Conservation (phyloP, 2,329 filamentous ascomycete species). For the Pseudocercospora pini-densiflorae region DNA sequence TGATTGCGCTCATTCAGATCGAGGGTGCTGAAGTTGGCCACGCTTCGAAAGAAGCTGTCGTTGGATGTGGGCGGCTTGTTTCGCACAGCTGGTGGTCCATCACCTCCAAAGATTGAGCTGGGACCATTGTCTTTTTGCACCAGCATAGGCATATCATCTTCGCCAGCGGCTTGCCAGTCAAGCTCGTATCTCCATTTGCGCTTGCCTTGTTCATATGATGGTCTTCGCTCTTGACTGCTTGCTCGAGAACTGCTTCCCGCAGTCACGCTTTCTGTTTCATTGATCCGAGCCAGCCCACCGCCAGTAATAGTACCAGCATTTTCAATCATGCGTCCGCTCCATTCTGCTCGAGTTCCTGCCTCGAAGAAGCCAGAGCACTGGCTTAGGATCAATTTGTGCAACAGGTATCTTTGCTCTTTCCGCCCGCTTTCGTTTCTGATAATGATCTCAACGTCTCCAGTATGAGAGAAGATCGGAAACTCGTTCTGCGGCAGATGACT, state of each 20-base stretch:
- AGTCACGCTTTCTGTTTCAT: slow-evolving; percentile 35
- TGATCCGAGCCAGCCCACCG: slow-evolving; percentile 32
- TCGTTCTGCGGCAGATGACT: slow-evolving; percentile 77
- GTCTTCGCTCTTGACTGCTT: slow-evolving; percentile 44
- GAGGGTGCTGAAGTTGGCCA: slow-evolving; percentile 74
- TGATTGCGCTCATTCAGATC: slow-evolving; percentile 53
- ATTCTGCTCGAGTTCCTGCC: slow-evolving; percentile 55
- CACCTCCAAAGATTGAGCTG: slow-evolving; percentile 36
- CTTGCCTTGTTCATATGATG: slow-evolving; percentile 47
- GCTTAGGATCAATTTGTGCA: slow-evolving; percentile 84
- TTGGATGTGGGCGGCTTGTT: slow-evolving; percentile 68
- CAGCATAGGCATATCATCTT: slow-evolving; percentile 77
- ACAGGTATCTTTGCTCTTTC: slow-evolving; percentile 80
- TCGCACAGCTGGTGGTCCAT: slow-evolving; percentile 56
- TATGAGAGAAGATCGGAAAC: slow-evolving; percentile 87
- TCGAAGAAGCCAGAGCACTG: slow-evolving; percentile 96
- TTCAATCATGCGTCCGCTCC: slow-evolving; percentile 33
- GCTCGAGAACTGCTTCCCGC: slow-evolving; percentile 42
- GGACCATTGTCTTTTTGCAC: slow-evolving; percentile 70
- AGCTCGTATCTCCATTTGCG: slow-evolving; percentile 86
- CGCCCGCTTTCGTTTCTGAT: slow-evolving; percentile 65
- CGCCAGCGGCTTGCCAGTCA: slow-evolving; percentile 70
- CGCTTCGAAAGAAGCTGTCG: slow-evolving; percentile 80
- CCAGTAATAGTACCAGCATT: slow-evolving; percentile 6
- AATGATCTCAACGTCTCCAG: slow-evolving; percentile 90